phyloP scores from a whole-genome alignment of 352 stramenopile genomes.

The Phytophthora tentaculata region DNA sequence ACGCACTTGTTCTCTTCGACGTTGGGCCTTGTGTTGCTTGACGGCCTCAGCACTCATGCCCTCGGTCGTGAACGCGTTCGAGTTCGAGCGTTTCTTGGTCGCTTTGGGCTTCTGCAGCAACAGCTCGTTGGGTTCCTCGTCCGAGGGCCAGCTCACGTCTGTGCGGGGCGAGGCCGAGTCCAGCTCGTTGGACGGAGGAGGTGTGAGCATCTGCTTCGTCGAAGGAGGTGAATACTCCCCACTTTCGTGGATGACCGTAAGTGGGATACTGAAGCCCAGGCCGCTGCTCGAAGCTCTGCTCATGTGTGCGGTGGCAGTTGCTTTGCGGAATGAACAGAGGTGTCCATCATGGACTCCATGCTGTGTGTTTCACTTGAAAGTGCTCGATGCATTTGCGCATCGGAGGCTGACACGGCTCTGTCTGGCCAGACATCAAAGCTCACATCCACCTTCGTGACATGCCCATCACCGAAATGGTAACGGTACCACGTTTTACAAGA shows the following conservation, averaged over 20 bases:
- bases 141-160: constrained; percentile 48
- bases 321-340: constrained; percentile 29
- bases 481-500: not conserved
- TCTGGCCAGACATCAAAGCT: constrained; percentile 19
- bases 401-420: constrained; percentile 9
- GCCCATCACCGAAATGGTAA: constrained; percentile 14
- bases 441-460: constrained; percentile 1
- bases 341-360: too few relatives aligned
- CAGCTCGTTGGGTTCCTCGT: constrained; percentile 46
- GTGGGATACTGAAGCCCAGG: constrained; percentile 42
- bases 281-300: constrained; percentile 1
- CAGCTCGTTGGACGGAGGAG: constrained; percentile 26
- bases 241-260: constrained; percentile 20
- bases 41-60: constrained; percentile 57
- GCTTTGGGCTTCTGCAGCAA: constrained; percentile 10
- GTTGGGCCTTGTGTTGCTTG: constrained; percentile 65
- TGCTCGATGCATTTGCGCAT: constrained; percentile 8
- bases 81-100: constrained; percentile 23
- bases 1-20: constrained; percentile 66
- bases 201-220: constrained; percentile 56
- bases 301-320: not conserved
- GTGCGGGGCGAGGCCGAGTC: constrained; percentile 43
- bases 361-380: constrained; percentile 11
- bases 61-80: constrained; percentile 19
- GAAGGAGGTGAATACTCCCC: constrained; percentile 23